A percentile compares a stretch with the other conserved stretches of the same genome.
Evolutionary conservation across 805 yeast species (phyloP).

Genomic region (Phaffomyces thermotolerans): DNA sequence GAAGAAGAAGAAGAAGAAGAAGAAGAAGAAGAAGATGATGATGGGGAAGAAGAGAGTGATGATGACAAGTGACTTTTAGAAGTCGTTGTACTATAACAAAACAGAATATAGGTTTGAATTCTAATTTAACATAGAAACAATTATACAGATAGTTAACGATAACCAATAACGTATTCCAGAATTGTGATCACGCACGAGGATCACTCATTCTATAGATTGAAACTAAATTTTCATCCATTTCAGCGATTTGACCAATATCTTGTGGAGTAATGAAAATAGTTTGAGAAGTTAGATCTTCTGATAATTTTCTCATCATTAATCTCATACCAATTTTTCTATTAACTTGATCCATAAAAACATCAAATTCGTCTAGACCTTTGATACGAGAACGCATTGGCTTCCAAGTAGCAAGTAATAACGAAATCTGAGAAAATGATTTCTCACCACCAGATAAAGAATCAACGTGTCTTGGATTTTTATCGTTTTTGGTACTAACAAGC

Average conservation of each 20-base stretch:
- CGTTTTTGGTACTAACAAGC: conserved; percentile 54
- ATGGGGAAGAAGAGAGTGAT: conserved; percentile 24
- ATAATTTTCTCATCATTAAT: conserved; percentile 61
- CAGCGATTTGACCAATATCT: conserved; percentile 60
- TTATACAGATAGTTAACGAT: neutral
- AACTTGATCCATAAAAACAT: conserved; percentile 94
- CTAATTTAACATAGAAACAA: neutral
- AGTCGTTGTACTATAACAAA: too few species aligned
- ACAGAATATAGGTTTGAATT: too few species aligned
- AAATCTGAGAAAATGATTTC: conserved; percentile 87
- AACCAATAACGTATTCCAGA: neutral
- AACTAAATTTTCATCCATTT: conserved; percentile 54
- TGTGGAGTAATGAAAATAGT: conserved; percentile 93
- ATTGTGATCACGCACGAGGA: conserved; percentile 21
- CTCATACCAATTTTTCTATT: conserved; percentile 76
- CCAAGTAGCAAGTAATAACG: conserved; percentile 87
- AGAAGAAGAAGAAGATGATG: conserved; percentile 47
- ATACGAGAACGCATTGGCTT: conserved; percentile 81
- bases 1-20: conserved; percentile 64
- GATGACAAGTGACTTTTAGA: neutral
- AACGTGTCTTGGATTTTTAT: conserved; percentile 55
- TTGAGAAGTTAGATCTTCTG: conserved; percentile 62
- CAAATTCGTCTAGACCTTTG: conserved; percentile 92
- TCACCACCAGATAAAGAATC: conserved; percentile 95
- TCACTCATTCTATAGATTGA: conserved; percentile 55